Base-by-base conservation (phyloP, 331 rosid genomes). In the Malus hybrid region DNA sequence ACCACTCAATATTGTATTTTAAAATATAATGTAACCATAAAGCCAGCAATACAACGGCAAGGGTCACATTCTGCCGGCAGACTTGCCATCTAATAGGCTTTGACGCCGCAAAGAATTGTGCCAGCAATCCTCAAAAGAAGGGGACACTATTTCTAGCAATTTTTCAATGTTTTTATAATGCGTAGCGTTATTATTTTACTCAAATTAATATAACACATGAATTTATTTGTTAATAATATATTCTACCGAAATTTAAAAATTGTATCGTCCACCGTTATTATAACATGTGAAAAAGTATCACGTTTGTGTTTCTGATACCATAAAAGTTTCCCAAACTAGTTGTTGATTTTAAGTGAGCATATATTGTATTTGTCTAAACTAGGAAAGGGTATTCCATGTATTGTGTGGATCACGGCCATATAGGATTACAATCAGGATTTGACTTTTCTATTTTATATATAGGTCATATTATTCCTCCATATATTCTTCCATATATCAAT, bases 11-110 rank as follows among this genome's bases (percentile, higher is more conserved):
- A 34, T 36, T 6, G 27, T 72, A 36, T 60, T 72, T 20, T 42
- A 59, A 60, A 80, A 22, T 62, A 66, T n/a, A 6, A 64, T 82
- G 88, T 76, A 73, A 71, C 87, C 60, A 36, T 77, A 77, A 59
- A 13, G 75, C 87, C 91, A 74, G 74, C 88, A 83, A 72, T 71
- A 62, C 75, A 70, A 78, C 84, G 85, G 86, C 85, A 77, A 80
- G 4, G 72, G 84, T 65, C 84, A 72, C 74, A 85, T 57, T 46
- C 54, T 83, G 83, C 86, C 80, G 81, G 83, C 55, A 19, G 29
- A 79, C 76, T 78, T 76, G 79, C 80, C 73, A 76, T 77, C 50
- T 74, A 69, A 67, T 65, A 73, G 73, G 52, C 20, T 67, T 77
- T 79, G 74, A 61, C 72, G 72, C 72, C 73, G 69, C 77, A 56